Evolutionary conservation across 169 alveolate genomes (phyloP), one percentile per base, ranked within the genome.

Genomic region (Hepatocystis sp.): DNA sequence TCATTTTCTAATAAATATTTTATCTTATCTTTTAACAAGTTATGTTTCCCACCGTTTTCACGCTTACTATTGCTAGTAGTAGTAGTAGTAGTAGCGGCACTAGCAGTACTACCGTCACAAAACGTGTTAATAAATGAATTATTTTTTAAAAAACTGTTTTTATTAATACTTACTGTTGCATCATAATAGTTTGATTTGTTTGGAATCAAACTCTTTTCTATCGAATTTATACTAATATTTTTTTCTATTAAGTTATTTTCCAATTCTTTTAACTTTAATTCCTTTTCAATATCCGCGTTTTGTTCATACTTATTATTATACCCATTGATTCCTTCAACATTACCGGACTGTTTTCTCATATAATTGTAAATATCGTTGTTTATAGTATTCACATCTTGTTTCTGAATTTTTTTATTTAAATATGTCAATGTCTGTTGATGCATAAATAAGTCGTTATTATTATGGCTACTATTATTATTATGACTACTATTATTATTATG

Each of bases 1-100:
- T 66, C 84, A 55, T 66, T 11, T 23, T 66, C 66, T 17, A 66
- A 42, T 32, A 66, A 56, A 49, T 15, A 28, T 13, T 55, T 55
- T 28, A 66, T 66, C 25, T 66, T 66, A 32, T 47, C 51, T 39
- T 66, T 66, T 10, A 66, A 49, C 21, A 53, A 40, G 13, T 66
- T 66, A 8, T 28, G 30, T 36, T 28, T n/a, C 8, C 28, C 23
- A 21, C 32, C 15, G 8, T 30, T 51, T 13, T 52, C 34, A 17
- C n/a, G n/a, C n/a, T n/a, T n/a, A n/a, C n/a, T n/a, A n/a, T n/a
- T n/a, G n/a, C n/a, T n/a, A n/a, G n/a, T n/a, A n/a, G n/a, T n/a
- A n/a, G n/a, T n/a, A n/a, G n/a, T n/a, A n/a, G n/a, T n/a, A n/a
- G n/a, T n/a, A n/a, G n/a, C n/a, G n/a, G n/a, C n/a, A n/a, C 34